These are phyloP conservation scores for Lactuca saligna DNA, from an alignment of 129 eudicot genomes.

Conservation along the genomic window DNA sequence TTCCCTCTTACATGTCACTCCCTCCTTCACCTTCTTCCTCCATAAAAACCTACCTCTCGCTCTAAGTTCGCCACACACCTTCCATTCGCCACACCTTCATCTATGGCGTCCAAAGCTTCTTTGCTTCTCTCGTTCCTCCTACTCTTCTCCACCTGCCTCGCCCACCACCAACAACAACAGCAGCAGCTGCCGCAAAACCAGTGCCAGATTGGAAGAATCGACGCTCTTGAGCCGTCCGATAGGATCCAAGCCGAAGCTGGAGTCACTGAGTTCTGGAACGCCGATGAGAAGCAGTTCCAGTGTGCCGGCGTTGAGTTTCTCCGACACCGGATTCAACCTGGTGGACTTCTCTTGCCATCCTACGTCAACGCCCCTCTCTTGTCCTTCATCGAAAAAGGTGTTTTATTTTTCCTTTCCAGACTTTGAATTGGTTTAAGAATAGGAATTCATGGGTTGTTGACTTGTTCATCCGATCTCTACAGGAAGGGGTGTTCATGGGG, in stretches of 20 bases:
- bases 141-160: slow-evolving; percentile 20
- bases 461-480: background rate
- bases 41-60: slow-evolving; percentile 14
- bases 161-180: slow-evolving; percentile 24
- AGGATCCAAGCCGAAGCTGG: slow-evolving; percentile 66
- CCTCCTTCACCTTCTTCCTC: slow-evolving; percentile 26
- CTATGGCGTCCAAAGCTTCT: slow-evolving; percentile 32
- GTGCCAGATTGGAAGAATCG: slow-evolving; percentile 51
- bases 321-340: slow-evolving; percentile 44
- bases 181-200: slow-evolving; percentile 27
- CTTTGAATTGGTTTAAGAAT: background rate
- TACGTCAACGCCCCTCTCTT: slow-evolving; percentile 57
- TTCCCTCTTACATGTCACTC: slow-evolving; percentile 25
- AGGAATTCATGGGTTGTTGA: background rate
- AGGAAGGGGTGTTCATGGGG: slow-evolving; percentile 55
- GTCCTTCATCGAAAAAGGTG: slow-evolving; percentile 49
- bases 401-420: background rate
- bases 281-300: slow-evolving; percentile 40
- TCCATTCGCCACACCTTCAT: background rate
- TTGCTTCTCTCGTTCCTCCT: slow-evolving; percentile 25
- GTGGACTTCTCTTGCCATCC: slow-evolving; percentile 61
- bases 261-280: slow-evolving; percentile 57
- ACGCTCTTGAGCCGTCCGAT: slow-evolving; percentile 48
- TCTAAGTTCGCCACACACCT: slow-evolving; percentile 18
- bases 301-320: slow-evolving; percentile 62